Evolutionary conservation across 176 grass and related monocot species (phyloP).

Genomic region (Eremochloa ophiuroides): DNA sequence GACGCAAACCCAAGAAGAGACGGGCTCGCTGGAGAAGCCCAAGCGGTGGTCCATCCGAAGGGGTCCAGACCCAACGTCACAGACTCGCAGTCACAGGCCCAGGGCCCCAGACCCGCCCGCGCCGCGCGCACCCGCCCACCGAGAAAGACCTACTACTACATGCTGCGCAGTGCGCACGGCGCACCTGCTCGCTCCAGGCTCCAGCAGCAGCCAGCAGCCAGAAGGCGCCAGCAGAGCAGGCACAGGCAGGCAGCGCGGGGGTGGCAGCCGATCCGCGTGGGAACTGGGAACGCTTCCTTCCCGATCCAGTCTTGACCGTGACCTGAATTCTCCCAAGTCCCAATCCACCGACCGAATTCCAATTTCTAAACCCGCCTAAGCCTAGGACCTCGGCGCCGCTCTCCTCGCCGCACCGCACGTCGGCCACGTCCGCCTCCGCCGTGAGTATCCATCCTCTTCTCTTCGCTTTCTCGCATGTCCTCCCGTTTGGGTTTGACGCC

Average conservation of each 20-base stretch:
- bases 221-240: neutral
- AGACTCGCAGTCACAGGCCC: no score
- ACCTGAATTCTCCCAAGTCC: neutral
- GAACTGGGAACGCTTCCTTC: neutral
- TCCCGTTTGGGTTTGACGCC: neutral
- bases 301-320: constrained; percentile 1
- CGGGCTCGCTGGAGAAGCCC: neutral
- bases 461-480: neutral
- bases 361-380: neutral
- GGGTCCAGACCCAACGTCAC: neutral
- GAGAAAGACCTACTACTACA: no score
- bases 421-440: neutral
- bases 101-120: neutral
- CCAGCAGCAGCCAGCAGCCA: no score
- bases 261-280: neutral
- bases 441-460: neutral
- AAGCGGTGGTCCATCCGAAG: neutral
- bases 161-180: no score
- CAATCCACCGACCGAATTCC: neutral
- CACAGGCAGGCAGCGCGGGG: neutral
- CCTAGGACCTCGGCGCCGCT: neutral
- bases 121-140: neutral
- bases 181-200: neutral
- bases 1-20: neutral
- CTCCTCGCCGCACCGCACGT: constrained; percentile 13